Conservation (phyloP, 1,284 basidiomycete species). For the Leccinum pachyderme region DNA sequence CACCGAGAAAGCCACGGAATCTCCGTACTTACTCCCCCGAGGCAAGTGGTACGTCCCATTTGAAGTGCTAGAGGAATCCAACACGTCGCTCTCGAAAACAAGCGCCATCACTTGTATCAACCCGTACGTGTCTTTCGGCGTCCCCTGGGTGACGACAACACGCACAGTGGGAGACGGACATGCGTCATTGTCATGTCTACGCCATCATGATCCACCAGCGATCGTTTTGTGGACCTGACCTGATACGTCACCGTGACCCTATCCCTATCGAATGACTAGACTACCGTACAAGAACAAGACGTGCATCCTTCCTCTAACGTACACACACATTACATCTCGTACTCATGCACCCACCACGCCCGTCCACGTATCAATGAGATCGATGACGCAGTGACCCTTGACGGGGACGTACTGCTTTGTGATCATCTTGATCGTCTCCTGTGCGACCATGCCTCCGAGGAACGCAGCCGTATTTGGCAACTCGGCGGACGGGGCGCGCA, state of each 20-base stretch:
- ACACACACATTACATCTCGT: neutral
- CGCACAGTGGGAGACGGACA: no score
- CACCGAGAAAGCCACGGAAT: slow-evolving; percentile 9
- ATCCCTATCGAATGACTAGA: no score
- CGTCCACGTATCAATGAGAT: slow-evolving; percentile 83
- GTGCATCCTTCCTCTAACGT: neutral
- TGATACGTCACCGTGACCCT: no score
- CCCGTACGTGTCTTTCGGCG: no score
- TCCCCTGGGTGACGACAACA: no score
- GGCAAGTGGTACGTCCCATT: no score
- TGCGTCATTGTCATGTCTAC: no score
- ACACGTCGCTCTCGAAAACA: no score
- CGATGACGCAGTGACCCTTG: slow-evolving; percentile 82
- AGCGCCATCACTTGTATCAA: no score
- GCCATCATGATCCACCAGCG: no score
- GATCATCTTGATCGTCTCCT: slow-evolving; percentile 97
- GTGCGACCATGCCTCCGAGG: slow-evolving; percentile 92
- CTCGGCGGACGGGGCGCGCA: slow-evolving; percentile 81
- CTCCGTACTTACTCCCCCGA: neutral
- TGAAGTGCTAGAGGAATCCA: no score
- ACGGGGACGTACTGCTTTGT: slow-evolving; percentile 95
- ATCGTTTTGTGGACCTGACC: no score
- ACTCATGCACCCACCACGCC: slow-evolving; percentile 44
- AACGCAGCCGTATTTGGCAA: slow-evolving; percentile 92
- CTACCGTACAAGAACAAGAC: neutral